Percentiles rank a stretch among this genome's conserved stretches.
Conservation (phyloP, 495 filamentous ascomycete species). For the Aspergillus avenaceus region DNA sequence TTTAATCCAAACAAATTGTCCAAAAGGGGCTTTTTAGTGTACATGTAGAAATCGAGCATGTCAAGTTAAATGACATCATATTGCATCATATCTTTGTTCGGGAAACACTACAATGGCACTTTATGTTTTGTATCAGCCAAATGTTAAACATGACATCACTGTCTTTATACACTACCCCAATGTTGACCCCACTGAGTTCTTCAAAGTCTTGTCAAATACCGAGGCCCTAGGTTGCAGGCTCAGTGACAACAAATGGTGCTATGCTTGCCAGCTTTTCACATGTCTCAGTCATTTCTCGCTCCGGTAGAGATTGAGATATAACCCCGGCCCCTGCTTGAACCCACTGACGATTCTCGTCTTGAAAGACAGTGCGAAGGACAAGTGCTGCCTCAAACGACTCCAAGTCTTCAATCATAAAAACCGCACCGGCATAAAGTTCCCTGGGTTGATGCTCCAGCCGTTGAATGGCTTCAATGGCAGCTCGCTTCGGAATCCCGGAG, state of each 20-base stretch:
- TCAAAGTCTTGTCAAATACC: too few relatives aligned
- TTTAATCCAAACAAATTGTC: too few relatives aligned
- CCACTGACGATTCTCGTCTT: constrained; percentile 12
- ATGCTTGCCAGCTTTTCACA: constrained; percentile 17
- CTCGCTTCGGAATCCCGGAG: constrained; percentile 13
- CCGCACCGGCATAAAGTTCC: constrained; percentile 18
- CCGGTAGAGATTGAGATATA: constrained; percentile 12
- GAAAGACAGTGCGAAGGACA: constrained; percentile 16
- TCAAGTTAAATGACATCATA: too few relatives aligned
- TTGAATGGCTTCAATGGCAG: constrained; percentile 10
- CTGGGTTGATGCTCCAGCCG: constrained; percentile 8
- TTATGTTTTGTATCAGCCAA: too few relatives aligned
- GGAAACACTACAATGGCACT: too few relatives aligned
- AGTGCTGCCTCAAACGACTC: constrained; percentile 11
- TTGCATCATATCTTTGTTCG: too few relatives aligned
- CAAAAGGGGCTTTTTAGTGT: too few relatives aligned
- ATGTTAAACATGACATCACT: too few relatives aligned
- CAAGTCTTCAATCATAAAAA: constrained; percentile 11
- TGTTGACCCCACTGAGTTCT: too few relatives aligned
- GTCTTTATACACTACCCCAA: too few relatives aligned
- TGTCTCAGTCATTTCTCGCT: constrained; percentile 10
- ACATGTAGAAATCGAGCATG: too few relatives aligned
- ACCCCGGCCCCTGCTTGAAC: constrained; percentile 17
- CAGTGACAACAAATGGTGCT: constrained; percentile 8
- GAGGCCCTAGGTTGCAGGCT: too few relatives aligned